Evolutionary conservation across 164 flowering plant genomes (phyloP), one percentile per base, ranked within the genome.

Genomic region (Litsea cubeba): DNA sequence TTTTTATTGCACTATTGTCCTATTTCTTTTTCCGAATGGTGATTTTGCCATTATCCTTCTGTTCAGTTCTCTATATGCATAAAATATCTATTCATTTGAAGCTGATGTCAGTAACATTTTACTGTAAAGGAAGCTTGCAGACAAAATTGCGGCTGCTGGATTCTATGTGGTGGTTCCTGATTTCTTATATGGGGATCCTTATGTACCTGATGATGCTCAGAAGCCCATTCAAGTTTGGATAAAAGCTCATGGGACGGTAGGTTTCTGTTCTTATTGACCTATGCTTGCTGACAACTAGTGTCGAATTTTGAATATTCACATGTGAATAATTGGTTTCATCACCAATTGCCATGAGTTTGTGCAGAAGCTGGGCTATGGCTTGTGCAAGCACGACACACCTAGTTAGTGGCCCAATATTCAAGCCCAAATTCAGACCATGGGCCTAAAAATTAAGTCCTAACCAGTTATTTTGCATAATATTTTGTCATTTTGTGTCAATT

Each of bases 111-210:
- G 60, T 87, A 91, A 50, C 49, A 3, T 57, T 68, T 32, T 64
- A 18, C 30, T 57, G 1, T 74, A 66, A 74, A 90, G 93, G 87
- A 88, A 87, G 75, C 87, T 89, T 12, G 93, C 91, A 15, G 91
- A 90, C 79, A 89, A 85, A 77, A 80, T 89, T 81, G 90, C 93
- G 26, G 83, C 85, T 69, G 83, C 86, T 70, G 95, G 92, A 68
- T 89, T 65, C 73, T 85, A 78, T 81, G 90, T 84, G 63, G 89
- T 84, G 69, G 91, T 82, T 79, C 95, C 92, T 46, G 92, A 90
- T 67, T 86, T 86, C 82, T 74, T 89, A 5, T 64, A 84, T 78
- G 89, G 88, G 46, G 95, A 90, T 76, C 86, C 90, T 22, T 87
- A 60, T 75, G 78, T 3, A 8, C 83, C 92, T 71, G 73, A 76